Conservation (phyloP, 345 rosid genomes). For the Pistacia integerrima region DNA sequence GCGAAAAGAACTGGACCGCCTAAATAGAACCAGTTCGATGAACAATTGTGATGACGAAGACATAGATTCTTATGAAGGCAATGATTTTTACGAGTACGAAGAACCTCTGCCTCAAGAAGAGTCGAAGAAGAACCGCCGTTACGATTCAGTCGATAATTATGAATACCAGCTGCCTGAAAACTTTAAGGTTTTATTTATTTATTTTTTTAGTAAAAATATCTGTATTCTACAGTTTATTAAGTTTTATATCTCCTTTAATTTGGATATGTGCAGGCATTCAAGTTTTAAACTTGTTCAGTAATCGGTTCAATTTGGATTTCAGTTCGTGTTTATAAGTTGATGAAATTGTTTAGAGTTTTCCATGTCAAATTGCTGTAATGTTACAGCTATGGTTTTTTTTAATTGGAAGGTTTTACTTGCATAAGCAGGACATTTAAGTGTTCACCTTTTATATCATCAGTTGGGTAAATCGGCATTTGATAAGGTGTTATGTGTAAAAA, state of each 20-base stretch:
- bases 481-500: neutral
- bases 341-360: no score
- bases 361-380: no score
- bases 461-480: neutral
- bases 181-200: slow-evolving; percentile 23
- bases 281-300: no score
- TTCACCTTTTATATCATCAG: neutral
- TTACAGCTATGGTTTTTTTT: no score
- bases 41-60: slow-evolving; percentile 56
- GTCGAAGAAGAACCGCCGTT: slow-evolving; percentile 74
- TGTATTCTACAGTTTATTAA: no score
- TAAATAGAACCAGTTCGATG: slow-evolving; percentile 28
- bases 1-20: slow-evolving; percentile 52
- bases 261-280: no score
- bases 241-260: no score
- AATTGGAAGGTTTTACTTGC: no score
- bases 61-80: slow-evolving; percentile 48
- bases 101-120: slow-evolving; percentile 80
- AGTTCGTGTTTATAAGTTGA: no score
- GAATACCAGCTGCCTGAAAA: slow-evolving; percentile 72
- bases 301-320: no score
- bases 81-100: slow-evolving; percentile 82
- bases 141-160: slow-evolving; percentile 65
- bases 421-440: no score
- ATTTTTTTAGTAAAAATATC: neutral